These are phyloP conservation scores for Penicillium bovifimosum DNA, from an alignment of 495 filamentous ascomycete species.

Conservation along the genomic window DNA sequence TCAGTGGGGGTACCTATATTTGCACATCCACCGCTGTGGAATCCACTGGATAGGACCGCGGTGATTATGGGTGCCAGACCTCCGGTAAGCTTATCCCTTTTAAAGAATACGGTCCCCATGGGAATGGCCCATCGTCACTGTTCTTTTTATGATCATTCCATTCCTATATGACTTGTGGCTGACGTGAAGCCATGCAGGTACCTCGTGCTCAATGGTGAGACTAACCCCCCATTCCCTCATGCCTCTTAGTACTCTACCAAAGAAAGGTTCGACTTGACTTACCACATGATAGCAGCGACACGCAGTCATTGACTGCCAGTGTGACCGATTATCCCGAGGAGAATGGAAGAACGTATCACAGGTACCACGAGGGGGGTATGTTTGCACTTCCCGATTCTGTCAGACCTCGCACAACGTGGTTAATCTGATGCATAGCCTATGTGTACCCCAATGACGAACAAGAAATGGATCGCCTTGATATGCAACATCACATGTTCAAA, in stretches of 20 bases:
- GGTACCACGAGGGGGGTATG: constrained; percentile 52
- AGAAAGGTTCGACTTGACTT: background rate
- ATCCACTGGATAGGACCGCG: constrained; percentile 3
- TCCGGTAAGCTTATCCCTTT: constrained; percentile 16
- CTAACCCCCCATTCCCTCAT: background rate
- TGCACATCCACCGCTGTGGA: constrained; percentile 4
- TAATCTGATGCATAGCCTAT: constrained; percentile 36
- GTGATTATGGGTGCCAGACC: constrained; percentile 20
- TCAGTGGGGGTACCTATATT: constrained; percentile 13
- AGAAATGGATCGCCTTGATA: constrained; percentile 50
- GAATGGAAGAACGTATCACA: constrained; percentile 53
- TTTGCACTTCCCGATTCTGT: constrained; percentile 1
- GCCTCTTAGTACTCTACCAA: background rate
- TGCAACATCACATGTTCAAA: constrained; percentile 58
- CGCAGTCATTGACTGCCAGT: constrained; percentile 47
- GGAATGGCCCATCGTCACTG: background rate
- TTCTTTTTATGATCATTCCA: background rate
- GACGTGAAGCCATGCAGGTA: constrained; percentile 19
- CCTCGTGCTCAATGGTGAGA: constrained; percentile 21
- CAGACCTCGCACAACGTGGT: background rate
- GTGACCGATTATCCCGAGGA: constrained; percentile 49
- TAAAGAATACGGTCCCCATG: background rate
- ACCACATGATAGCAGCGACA: constrained; percentile 31
- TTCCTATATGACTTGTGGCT: constrained; percentile 12
- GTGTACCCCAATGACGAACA: constrained; percentile 54